Base-by-base conservation (phyloP, 176 grass and related monocot genomes). In the Otatea glauca region DNA sequence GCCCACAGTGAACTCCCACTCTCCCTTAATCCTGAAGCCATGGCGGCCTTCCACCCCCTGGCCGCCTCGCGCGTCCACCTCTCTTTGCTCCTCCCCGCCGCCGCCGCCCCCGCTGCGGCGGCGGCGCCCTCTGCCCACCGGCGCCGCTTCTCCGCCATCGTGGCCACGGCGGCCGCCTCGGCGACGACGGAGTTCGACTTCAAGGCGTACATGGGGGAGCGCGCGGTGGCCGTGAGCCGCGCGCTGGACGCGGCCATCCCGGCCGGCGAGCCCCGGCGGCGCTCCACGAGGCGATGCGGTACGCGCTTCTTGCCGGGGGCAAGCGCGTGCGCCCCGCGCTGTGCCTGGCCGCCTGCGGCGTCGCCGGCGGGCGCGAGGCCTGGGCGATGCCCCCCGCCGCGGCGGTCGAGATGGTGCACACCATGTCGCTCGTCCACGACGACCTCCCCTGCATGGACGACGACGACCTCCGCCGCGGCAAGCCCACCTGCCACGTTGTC, bases 391-490 rank as follows among this genome's bases (percentile, higher is more conserved):
- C 91, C 9, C 59, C 89, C 24, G 94, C 91, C 4, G 72, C 83
- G 9, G 91, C 91, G 1, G 75, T 93, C 35, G 94, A 97, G 91
- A 94, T 97, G 89, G 86, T 97, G 50, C 91, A 97, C 78, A 97
- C 91, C 62, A 97, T 97, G 94, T 97, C 94, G 13, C 85, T 97
- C 75, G 90, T 97, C 75, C 89, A 97, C 64, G 91, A 94, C 70
- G 91, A 97, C 81, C 70, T 97, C 5, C 94, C 94, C 9, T 94
- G 94, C 91, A 94, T 97, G 91, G 94, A 97, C 66, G 84, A 97
- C 76, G 94, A 97, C 63, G 85, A 94, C 82, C 89, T 97, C 21
- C 86, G 87, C 7, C 89, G 91, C 38, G 94, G 94, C 49, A 87
- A 94, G 87, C 75, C 78, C 73, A 90, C 94, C 65, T 92, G 91